Conservation (phyloP, 139 green algal genomes). For the Micractinium conductrix region DNA sequence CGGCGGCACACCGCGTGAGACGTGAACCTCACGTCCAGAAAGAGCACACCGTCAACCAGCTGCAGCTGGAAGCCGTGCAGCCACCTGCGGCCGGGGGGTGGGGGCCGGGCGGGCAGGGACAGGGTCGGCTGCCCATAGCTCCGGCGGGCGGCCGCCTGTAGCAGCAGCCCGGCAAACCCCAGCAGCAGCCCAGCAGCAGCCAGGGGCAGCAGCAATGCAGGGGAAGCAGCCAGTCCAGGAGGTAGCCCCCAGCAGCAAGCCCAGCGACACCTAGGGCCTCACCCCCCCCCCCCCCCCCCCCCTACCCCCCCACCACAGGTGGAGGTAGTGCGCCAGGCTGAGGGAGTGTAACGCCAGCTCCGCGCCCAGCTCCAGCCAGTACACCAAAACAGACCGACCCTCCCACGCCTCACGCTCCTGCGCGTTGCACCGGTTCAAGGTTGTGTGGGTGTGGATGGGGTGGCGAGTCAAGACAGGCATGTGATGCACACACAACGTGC, state of each 20-base stretch:
- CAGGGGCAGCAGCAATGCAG: no score
- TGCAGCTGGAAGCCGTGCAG: constrained; percentile 96
- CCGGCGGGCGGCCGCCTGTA: no score
- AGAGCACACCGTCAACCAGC: constrained; percentile 90
- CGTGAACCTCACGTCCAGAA: constrained; percentile 72
- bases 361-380: constrained; percentile 94
- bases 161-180: no score
- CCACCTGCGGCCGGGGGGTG: constrained; percentile 28
- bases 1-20: constrained; percentile 80
- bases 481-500: no score
- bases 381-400: constrained; percentile 75
- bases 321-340: constrained; percentile 90
- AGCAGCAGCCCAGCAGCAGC: no score
- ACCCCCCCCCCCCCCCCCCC: no score
- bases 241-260: no score
- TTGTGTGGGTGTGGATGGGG: not conserved
- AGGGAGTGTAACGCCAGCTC: constrained; percentile 84
- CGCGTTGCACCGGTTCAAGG: no score
- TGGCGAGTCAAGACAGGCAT: not conserved
- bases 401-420: constrained; percentile 79
- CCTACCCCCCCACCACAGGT: constrained; percentile 84
- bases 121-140: no score
- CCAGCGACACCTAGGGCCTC: no score
- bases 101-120: not conserved
- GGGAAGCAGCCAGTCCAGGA: no score